Base-by-base conservation (phyloP, 1,284 basidiomycete genomes). In the Leccinum fallax region DNA sequence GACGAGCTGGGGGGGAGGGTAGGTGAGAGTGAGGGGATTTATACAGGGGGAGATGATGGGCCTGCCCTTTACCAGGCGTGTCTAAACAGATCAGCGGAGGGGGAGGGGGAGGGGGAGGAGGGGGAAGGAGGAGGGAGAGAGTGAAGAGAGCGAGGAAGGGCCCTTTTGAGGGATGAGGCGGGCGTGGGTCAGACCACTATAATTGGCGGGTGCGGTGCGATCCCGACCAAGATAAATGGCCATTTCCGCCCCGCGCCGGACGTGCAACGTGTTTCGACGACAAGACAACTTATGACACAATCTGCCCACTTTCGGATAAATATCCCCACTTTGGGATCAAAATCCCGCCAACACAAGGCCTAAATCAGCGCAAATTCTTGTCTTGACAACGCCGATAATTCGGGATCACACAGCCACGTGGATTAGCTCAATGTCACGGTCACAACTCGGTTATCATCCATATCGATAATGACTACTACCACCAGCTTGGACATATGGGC, bases 231-330 rank as follows among this genome's bases (percentile, higher is more conserved):
- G 79, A 77, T 77, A 74, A 61, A 60, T 63, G 68, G 71, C 68
- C 71, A 71, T 74, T 75, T 68, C 71, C 72, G 77, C 77, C 68
- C 80, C 78, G 68, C 76, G 81, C 81, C 77, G 73, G 75, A 80
- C 81, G 78, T 80, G 75, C 79, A 83, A 82, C 81, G 81, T 82
- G 81, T 83, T 81, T 82, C 82, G 81, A 81, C 78, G 80, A 79
- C 79, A 72, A 77, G 74, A 63, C 57, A 54, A 55, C 61, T 69
- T 73, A 43, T 60, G 69, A 60, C 61, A 53, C 53, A 71, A 66
- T 71, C 19, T 61, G 58, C 11, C 66, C 38, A 69, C 58, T 69
- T 71, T 62, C 51, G 16, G 61, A 10, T 19, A 59, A 65, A 72
- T 63, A 58, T 57, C 32, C 9, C 54, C 57, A 13, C 15, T 40